These are phyloP conservation scores for Fusarium pseudocircinatum DNA, from an alignment of 2,329 filamentous ascomycete genomes.

Conservation along the genomic window DNA sequence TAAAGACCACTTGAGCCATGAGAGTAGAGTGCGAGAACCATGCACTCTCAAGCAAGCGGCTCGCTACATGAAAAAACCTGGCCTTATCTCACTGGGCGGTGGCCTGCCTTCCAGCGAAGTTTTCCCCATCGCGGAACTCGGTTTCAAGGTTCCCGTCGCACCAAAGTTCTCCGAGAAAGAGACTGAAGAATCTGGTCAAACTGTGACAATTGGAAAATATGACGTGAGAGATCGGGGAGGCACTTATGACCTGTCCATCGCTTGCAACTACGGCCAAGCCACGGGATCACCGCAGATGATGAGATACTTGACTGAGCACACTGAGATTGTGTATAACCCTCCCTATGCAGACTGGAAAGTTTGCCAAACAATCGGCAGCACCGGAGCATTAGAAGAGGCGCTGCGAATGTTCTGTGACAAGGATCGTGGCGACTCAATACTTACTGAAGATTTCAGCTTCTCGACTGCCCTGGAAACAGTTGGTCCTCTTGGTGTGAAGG, in stretches of 20 bases:
- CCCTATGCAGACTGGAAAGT: constrained; percentile 92
- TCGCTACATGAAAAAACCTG: constrained; percentile 79
- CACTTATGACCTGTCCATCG: constrained; percentile 80
- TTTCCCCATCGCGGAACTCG: constrained; percentile 88
- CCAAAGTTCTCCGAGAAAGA: constrained; percentile 77
- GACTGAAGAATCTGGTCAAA: constrained; percentile 67
- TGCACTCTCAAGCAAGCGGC: constrained; percentile 87
- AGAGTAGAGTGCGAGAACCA: constrained; percentile 68
- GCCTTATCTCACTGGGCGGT: constrained; percentile 90
- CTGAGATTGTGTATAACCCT: constrained; percentile 86
- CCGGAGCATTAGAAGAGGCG: constrained; percentile 83
- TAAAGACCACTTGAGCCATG: constrained; percentile 67
- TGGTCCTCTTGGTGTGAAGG: constrained; percentile 61
- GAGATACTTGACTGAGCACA: constrained; percentile 93
- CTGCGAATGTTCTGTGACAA: constrained; percentile 81
- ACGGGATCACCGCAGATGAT: constrained; percentile 87
- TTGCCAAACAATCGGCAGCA: constrained; percentile 85
- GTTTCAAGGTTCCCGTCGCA: constrained; percentile 75
- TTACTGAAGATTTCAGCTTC: constrained; percentile 94
- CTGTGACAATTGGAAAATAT: constrained; percentile 80
- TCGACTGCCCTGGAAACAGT: constrained; percentile 73
- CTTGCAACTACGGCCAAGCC: constrained; percentile 93
- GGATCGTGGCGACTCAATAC: constrained; percentile 76
- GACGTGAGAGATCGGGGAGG: constrained; percentile 71
- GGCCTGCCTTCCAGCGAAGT: constrained; percentile 88